phyloP scores from a whole-genome alignment of 306 rosid genomes.

The Fagus sylvatica region DNA sequence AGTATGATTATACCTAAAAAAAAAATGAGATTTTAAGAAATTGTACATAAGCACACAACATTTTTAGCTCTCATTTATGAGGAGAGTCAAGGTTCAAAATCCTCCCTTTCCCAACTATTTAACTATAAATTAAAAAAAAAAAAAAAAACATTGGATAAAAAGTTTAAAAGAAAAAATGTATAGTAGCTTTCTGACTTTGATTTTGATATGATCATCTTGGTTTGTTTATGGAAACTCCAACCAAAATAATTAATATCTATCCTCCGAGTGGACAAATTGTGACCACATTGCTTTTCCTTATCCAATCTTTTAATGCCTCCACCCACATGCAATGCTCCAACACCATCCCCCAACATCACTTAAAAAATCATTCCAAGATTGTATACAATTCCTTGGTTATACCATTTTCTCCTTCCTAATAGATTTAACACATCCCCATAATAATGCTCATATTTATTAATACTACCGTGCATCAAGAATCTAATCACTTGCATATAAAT shows the following conservation, averaged over 20 bases:
- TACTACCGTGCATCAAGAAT: constrained; percentile 35
- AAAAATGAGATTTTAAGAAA: no score
- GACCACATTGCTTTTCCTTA: constrained; percentile 41
- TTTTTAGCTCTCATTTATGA: no score
- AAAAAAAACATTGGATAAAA: no score
- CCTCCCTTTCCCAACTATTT: no score
- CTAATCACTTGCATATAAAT: constrained; percentile 25
- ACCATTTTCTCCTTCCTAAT: constrained; percentile 22
- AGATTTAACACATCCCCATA: constrained; percentile 41
- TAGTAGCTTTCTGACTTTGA: not conserved
- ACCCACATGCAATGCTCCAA: constrained; percentile 64
- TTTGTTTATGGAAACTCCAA: constrained; percentile 24
- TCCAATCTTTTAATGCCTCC: constrained; percentile 34
- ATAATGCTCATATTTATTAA: constrained; percentile 43
- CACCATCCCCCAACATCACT: constrained; percentile 32
- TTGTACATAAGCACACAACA: no score
- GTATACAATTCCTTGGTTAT: constrained; percentile 25
- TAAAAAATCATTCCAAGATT: constrained; percentile 14
- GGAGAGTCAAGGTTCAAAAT: no score
- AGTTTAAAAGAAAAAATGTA: no score
- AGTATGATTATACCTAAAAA: no score
- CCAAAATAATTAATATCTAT: not conserved
- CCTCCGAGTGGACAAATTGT: constrained; percentile 45
- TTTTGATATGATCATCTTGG: not conserved
- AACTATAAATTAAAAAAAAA: no score